Percentiles rank a stretch among this genome's conserved stretches.
Evolutionary conservation across 2,329 filamentous ascomycete species (phyloP).

Genomic region (Fusarium protoensiforme): DNA sequence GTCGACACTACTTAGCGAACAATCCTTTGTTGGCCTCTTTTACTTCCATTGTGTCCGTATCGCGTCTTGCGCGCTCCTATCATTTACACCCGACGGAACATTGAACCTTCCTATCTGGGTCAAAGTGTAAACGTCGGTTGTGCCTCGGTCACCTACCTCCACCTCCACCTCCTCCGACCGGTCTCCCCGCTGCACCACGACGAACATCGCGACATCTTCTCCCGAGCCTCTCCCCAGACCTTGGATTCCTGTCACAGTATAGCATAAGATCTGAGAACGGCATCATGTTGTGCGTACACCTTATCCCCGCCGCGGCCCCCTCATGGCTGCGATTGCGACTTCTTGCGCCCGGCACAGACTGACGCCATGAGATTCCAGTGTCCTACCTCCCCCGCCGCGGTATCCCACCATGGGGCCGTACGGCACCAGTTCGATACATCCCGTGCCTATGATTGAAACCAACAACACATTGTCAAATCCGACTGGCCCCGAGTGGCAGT

Average conservation of each 20-base stretch:
- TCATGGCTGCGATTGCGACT: conserved; percentile 1
- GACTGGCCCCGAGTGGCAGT: conserved; percentile 84
- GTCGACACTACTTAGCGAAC: background rate
- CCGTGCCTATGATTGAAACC: conserved; percentile 86
- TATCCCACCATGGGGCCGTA: conserved; percentile 81
- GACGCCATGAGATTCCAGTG: conserved; percentile 60
- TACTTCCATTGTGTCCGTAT: background rate
- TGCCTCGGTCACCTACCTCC: conserved; percentile 31
- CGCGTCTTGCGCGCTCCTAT: background rate
- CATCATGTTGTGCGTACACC: conserved; percentile 43
- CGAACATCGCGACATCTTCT: conserved; percentile 20
- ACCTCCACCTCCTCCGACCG: conserved; percentile 10
- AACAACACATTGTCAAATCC: conserved; percentile 89
- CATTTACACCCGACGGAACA: background rate
- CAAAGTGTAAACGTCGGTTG: conserved; percentile 13
- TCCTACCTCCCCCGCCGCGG: conserved; percentile 86
- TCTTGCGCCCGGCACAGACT: conserved; percentile 30
- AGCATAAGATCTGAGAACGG: background rate
- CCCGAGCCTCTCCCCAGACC: background rate
- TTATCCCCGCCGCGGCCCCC: background rate
- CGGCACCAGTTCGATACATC: conserved; percentile 74
- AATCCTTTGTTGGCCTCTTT: background rate
- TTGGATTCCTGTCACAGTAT: background rate
- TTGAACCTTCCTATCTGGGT: conserved; percentile 20
- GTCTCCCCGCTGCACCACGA: conserved; percentile 12